Base-by-base conservation (phyloP, 2,329 filamentous ascomycete genomes). In the Calycina marina region DNA sequence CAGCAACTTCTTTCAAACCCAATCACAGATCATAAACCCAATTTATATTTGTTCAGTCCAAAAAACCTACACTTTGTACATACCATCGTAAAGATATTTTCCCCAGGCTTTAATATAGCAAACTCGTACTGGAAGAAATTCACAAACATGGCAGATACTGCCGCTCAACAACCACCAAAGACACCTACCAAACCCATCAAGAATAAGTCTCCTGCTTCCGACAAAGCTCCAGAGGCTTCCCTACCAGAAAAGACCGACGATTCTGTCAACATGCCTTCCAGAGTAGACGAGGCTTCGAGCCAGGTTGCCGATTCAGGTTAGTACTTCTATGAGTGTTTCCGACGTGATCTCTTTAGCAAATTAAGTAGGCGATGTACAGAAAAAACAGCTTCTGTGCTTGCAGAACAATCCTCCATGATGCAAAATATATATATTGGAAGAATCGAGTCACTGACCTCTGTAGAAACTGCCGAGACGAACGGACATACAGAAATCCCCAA, bases 401-500 rank as follows among this genome's bases (percentile, higher is more conserved):
- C n/a, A n/a, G n/a, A n/a, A n/a, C n/a, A n/a, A n/a, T n/a, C n/a
- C n/a, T n/a, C n/a, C n/a, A n/a, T n/a, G n/a, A n/a, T n/a, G n/a
- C n/a, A n/a, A n/a, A n/a, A n/a, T n/a, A n/a, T 22, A 9, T 22
- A 9, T 22, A 22, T 22, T 22, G 20, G 20, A 22, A 22, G 20
- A 22, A 22, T 22, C 8, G n/a, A 9, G 8, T n/a, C 20, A n/a
- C 20, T 22, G 20, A 22, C 20, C n/a, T 22, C 20, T 22, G 8
- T 22, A n/a, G n/a, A 22, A 22, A n/a, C n/a, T n/a, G 20, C 20
- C n/a, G 20, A 22, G n/a, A 22, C 20, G 20, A 22, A 22, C n/a
- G 20, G 20, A 22, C 34, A 36, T 25, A 38, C 38, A 2, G 45
- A 41, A 14, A 40, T 25, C 12, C 35, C 45, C 40, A 67, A 69